Evolutionary conservation across 2,329 filamentous ascomycete species (phyloP).

Genomic region (Colletotrichum sojae): DNA sequence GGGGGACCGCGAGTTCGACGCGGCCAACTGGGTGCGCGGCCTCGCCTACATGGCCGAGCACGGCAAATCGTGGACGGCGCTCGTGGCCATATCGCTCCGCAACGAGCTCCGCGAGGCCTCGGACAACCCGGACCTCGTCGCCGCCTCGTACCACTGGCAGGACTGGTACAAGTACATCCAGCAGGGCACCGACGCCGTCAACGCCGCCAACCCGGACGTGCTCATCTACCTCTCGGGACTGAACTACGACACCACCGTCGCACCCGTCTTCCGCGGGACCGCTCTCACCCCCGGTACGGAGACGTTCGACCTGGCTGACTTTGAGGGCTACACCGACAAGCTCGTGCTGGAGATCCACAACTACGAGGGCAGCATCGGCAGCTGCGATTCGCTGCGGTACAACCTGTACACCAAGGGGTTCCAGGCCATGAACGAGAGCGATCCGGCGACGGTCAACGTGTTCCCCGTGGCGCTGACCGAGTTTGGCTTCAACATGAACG

Average conservation of each 20-base stretch:
- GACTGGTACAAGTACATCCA: constrained; percentile 67
- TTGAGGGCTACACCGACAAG: constrained; percentile 65
- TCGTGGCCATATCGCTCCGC: constrained; percentile 66
- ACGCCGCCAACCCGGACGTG: constrained; percentile 64
- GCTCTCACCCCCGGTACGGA: constrained; percentile 62
- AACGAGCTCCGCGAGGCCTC: constrained; percentile 67
- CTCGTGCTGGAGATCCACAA: constrained; percentile 74
- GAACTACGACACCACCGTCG: constrained; percentile 68
- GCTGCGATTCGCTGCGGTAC: constrained; percentile 61
- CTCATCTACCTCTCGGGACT: constrained; percentile 74
- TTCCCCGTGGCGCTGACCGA: constrained; percentile 63
- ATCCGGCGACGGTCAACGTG: constrained; percentile 53
- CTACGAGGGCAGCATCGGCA: constrained; percentile 66
- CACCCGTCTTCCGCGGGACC: constrained; percentile 64
- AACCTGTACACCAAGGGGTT: constrained; percentile 67
- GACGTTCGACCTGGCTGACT: constrained; percentile 62
- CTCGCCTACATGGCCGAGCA: constrained; percentile 72
- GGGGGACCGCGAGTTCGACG: constrained; percentile 71
- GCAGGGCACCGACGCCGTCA: constrained; percentile 63
- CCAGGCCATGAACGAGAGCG: constrained; percentile 61
- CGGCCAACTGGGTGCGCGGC: constrained; percentile 72
- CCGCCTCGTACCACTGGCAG: constrained; percentile 67
- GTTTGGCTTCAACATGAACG: constrained; percentile 67
- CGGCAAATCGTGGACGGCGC: constrained; percentile 61
- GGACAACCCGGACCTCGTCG: constrained; percentile 49